Percentiles rank a stretch among this genome's conserved stretches.
Conservation (phyloP, 371 early-diverging fungal genomes). For the Fennellomyces sp. region DNA sequence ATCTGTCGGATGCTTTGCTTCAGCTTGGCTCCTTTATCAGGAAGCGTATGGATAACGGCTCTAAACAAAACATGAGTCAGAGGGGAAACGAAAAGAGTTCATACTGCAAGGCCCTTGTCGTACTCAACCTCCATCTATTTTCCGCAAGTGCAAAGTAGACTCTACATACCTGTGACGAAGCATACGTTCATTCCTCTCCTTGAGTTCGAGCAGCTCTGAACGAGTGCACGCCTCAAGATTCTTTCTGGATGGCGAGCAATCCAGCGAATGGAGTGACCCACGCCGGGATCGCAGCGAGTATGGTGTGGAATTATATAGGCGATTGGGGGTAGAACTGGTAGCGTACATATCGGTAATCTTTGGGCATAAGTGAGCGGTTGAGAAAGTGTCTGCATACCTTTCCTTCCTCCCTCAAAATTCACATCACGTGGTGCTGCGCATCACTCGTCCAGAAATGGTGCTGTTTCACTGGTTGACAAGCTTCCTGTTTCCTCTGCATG, state of each 20-base stretch:
- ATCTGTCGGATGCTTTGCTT: conserved; percentile 9
- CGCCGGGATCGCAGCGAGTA: conserved; percentile 4
- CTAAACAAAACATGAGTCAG: background rate
- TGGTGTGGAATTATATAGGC: background rate
- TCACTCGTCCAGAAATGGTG: no score
- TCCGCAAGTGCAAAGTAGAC: background rate
- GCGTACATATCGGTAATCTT: background rate
- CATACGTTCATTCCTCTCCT: conserved; percentile 11
- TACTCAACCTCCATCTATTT: background rate
- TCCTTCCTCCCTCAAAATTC: no score
- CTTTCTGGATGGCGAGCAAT: conserved; percentile 4
- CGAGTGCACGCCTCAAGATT: conserved; percentile 4
- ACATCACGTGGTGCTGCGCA: no score
- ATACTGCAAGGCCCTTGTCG: no score
- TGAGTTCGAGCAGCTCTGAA: conserved; percentile 6
- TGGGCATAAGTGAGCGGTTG: background rate
- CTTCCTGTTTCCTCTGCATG: no score
- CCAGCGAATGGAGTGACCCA: conserved; percentile 6
- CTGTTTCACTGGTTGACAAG: no score
- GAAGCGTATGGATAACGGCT: conserved; percentile 3
- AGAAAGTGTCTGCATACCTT: no score
- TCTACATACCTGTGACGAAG: conserved; percentile 6
- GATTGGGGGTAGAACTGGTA: conserved; percentile 1
- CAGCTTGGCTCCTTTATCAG: conserved; percentile 14
- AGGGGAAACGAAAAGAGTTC: background rate